These are phyloP conservation scores for Sphaerulina musiva DNA, from an alignment of 2,329 filamentous ascomycete species.

Conservation along the genomic window DNA sequence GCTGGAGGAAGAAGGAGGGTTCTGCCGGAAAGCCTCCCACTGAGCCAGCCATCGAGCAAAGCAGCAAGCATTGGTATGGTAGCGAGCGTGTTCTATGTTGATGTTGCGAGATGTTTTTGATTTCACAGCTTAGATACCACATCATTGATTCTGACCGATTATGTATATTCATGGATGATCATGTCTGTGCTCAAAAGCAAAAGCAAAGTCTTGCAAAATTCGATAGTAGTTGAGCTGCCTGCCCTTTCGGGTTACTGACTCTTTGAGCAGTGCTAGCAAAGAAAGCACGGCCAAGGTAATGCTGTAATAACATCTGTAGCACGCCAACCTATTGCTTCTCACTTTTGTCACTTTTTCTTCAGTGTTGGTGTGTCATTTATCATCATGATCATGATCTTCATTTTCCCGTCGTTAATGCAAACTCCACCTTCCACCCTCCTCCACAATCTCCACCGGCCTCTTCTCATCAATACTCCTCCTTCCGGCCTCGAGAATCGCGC, in stretches of 20 bases:
- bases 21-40: background rate
- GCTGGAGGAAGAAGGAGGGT: background rate
- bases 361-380: too few species aligned
- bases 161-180: background rate
- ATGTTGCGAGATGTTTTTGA: conserved; percentile 1
- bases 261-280: too few species aligned
- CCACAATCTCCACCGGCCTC: conserved; percentile 66
- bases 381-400: background rate
- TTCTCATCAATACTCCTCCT: conserved; percentile 77
- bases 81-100: background rate
- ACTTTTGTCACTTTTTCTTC: background rate
- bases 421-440: conserved; percentile 61
- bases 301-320: too few species aligned
- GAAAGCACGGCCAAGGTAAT: too few species aligned
- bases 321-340: too few species aligned
- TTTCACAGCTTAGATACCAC: conserved; percentile 10
- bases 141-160: background rate
- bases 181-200: background rate
- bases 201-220: background rate
- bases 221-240: too few species aligned
- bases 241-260: too few species aligned
- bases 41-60: background rate
- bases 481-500: conserved; percentile 84
- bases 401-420: conserved; percentile 43
- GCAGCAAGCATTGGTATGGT: conserved; percentile 1